Evolutionary conservation across 495 filamentous ascomycete species (phyloP).

Genomic region (Eremomyces bilateralis): DNA sequence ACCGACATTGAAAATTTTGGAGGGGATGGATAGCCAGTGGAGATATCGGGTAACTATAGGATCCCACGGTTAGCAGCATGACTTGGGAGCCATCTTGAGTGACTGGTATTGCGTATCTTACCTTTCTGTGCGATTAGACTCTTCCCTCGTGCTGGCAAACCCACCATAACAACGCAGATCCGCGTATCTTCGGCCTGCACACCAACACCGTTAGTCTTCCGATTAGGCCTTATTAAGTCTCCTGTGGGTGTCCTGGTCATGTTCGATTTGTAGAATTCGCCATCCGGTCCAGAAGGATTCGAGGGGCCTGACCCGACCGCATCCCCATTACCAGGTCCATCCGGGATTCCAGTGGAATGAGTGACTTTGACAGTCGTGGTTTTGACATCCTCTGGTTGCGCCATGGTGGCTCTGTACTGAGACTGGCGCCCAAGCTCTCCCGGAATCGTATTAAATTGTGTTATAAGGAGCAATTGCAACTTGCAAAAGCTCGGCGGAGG

Average conservation of each 20-base stretch:
- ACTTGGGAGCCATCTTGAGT: slow-evolving; percentile 1
- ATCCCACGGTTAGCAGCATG: slow-evolving; percentile 1
- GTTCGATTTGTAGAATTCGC: slow-evolving; percentile 5
- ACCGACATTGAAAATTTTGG: slow-evolving; percentile 91
- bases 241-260: slow-evolving; percentile 16
- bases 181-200: slow-evolving; percentile 76
- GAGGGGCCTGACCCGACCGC: no score
- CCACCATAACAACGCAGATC: slow-evolving; percentile 98
- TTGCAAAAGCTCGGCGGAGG: no score
- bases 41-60: slow-evolving; percentile 73
- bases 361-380: no score
- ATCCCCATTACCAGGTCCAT: no score
- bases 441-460: no score
- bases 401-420: no score
- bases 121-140: slow-evolving; percentile 94
- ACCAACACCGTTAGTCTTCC: slow-evolving; percentile 28
- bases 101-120: slow-evolving; percentile 20
- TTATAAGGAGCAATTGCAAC: no score
- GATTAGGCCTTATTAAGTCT: slow-evolving; percentile 13
- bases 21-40: slow-evolving; percentile 81
- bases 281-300: no score
- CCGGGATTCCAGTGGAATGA: no score
- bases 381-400: no score
- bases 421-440: no score
- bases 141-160: slow-evolving; percentile 85